Base-by-base conservation (phyloP, 2,329 filamentous ascomycete species). In the Aspergillus tamarii region DNA sequence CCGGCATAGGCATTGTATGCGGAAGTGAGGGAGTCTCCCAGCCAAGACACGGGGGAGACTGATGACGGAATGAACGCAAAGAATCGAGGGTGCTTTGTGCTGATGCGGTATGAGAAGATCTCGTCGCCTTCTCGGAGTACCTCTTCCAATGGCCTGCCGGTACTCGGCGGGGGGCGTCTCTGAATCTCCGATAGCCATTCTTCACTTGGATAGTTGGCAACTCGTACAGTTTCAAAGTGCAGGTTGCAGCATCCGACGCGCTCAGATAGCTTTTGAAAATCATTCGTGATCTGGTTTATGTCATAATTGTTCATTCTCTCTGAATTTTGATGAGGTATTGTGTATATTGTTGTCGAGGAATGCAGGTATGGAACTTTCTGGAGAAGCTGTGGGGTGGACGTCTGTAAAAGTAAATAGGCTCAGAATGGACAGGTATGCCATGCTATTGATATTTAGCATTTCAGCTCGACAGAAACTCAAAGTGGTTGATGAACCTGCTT, bases 41-140 rank as follows among this genome's bases (percentile, higher is more conserved):
- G 26, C 59, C 62, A 66, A 4, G 58, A 64, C 19, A 64, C 6
- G 14, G 58, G 62, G 4, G 62, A 53, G 14, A 41, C 54, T 21
- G 59, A 45, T 11, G 64, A 61, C 26, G 64, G 66, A 4, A 67
- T 61, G 39, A 56, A 66, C 19, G 59, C 45, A 39, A 66, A 67
- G 43, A 64, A 66, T 3, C 50, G 55, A 6, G 66, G 61, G 21
- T 67, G 62, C 28, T 30, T 28, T 26, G 32, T 43, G 21, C 11
- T 53, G 8, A 30, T 23, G 23, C 55, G 48, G 36, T 48, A 59
- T 11, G 60, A 59, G 32, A 62, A 50, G 7, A 62, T 59, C 19
- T 45, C 28, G 19, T 46, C 41, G 21, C 32, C 52, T 2, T 54
- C 52, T 19, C 32, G 52, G 21, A 54, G 7, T n/a, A 54, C 52